These are phyloP conservation scores for Agarophyton chilense DNA, from an alignment of 23 red algal species.

Conservation along the genomic window DNA sequence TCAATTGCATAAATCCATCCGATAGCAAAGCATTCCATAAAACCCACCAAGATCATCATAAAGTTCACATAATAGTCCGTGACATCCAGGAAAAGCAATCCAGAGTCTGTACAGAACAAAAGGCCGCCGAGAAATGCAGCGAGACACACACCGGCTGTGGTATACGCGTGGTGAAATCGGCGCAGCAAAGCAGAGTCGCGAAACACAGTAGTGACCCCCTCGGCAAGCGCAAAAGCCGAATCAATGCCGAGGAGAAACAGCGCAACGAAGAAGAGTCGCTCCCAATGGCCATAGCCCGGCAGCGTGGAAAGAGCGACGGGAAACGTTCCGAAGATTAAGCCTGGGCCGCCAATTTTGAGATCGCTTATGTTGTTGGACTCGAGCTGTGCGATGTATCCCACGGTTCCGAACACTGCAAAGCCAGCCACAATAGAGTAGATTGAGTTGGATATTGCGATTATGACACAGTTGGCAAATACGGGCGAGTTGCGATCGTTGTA, in stretches of 20 bases:
- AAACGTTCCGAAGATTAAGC: constrained; percentile 28
- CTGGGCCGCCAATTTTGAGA: constrained; percentile 25
- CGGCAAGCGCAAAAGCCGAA: constrained; percentile 41
- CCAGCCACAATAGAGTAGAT: constrained; percentile 46
- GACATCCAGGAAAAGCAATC: constrained; percentile 39
- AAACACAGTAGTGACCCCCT: constrained; percentile 54
- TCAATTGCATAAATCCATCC: constrained; percentile 69
- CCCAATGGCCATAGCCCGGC: constrained; percentile 50
- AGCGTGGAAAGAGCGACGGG: constrained; percentile 50
- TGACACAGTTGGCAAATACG: constrained; percentile 55
- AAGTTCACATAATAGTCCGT: constrained; percentile 61
- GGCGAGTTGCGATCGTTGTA: constrained; percentile 56
- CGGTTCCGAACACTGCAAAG: constrained; percentile 55
- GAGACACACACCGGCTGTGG: constrained; percentile 33
- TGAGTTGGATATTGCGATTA: constrained; percentile 64
- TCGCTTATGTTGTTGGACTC: not conserved
- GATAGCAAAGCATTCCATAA: constrained; percentile 43
- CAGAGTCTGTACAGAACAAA: constrained; percentile 42
- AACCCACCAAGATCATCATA: constrained; percentile 58
- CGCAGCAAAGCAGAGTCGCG: constrained; percentile 42
- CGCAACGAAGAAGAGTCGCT: constrained; percentile 48
- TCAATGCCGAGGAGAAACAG: constrained; percentile 68
- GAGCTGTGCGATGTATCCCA: constrained; percentile 46
- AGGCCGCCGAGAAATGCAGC: constrained; percentile 28
- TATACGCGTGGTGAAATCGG: constrained; percentile 8